Base-by-base conservation (phyloP, 1,139 yeast genomes). In the Hyphopichia wangnamkhiaoensis region DNA sequence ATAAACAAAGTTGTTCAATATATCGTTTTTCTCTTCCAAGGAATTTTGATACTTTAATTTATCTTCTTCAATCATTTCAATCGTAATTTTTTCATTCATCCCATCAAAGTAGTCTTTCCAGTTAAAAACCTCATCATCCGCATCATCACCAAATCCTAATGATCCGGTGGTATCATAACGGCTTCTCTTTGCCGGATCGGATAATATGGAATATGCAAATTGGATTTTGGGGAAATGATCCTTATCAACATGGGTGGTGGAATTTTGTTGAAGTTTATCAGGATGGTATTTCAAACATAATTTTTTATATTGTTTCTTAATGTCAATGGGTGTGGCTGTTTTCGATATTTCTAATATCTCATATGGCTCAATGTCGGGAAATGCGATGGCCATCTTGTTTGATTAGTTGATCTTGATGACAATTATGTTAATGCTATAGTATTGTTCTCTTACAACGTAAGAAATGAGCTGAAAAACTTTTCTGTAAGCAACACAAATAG, bases 231-330 rank as follows among this genome's bases (percentile, higher is more conserved):
- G 86, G 57, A 89, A 89, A 42, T 54, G 52, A n/a, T 60, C 65
- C 42, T 65, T 66, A 43, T 76, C 73, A 21, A 21, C n/a, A 38
- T 33, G 4, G 8, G 26, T 26, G 20, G 25, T 14, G 29, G 39
- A 26, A 35, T 25, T 19, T 43, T 77, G 79, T 42, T 66, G 70
- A 33, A 76, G 56, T 56, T 88, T 89, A 60, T 89, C 96, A 0
- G 96, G 96, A 57, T 89, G 96, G 46, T 77, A 75, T 44, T 72
- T 66, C 33, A 89, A 70, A 49, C 95, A 88, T 31, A 79, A 65
- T 45, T 76, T 79, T 50, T 90, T 79, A 59, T 89, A 89, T 0
- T 90, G 79, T 53, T 76, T 80, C 55, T 84, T 86, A 50, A 89
- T 76, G 14, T 76, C 83, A 1, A 75, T 62, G 0, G 77, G 79